These are phyloP conservation scores for Aspergillus wentii DNA, from an alignment of 495 filamentous ascomycete genomes.

Conservation along the genomic window DNA sequence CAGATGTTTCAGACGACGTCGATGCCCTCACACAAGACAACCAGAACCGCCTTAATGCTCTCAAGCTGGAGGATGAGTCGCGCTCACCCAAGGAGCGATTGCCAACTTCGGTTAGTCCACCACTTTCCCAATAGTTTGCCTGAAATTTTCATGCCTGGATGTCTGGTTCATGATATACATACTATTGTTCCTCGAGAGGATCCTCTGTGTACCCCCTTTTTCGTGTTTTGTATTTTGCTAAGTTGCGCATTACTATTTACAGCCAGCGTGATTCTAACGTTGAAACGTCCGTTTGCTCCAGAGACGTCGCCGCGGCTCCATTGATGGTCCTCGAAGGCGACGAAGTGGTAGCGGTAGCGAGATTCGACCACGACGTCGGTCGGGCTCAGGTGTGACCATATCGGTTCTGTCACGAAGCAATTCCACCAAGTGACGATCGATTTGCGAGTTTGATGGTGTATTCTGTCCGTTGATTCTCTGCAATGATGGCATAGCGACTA, in stretches of 20 bases:
- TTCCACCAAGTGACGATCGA: constrained; percentile 30
- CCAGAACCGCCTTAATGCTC: constrained; percentile 74
- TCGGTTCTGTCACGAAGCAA: constrained; percentile 44
- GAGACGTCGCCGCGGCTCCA: constrained; percentile 44
- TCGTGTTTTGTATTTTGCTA: constrained; percentile 36
- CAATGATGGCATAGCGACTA: constrained; percentile 41
- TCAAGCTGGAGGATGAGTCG: constrained; percentile 75
- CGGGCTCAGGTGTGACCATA: constrained; percentile 32
- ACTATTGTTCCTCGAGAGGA: too few species aligned
- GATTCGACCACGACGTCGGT: constrained; percentile 40
- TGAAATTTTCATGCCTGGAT: constrained; percentile 10
- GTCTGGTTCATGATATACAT: constrained; percentile 9
- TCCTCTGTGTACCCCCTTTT: constrained; percentile 14
- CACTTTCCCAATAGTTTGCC: constrained; percentile 17
- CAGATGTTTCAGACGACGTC: constrained; percentile 59
- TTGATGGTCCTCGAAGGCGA: constrained; percentile 38
- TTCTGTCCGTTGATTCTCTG: constrained; percentile 26
- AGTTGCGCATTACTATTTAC: constrained; percentile 31
- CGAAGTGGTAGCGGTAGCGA: constrained; percentile 44
- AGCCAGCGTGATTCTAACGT: constrained; percentile 50
- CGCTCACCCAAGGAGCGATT: constrained; percentile 39
- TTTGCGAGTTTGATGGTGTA: constrained; percentile 21
- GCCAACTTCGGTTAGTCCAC: constrained; percentile 38
- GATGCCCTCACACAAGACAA: constrained; percentile 77
- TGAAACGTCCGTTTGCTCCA: constrained; percentile 45